phyloP scores from a whole-genome alignment of 495 filamentous ascomycete species.

The Hypoxylon perforatum region DNA sequence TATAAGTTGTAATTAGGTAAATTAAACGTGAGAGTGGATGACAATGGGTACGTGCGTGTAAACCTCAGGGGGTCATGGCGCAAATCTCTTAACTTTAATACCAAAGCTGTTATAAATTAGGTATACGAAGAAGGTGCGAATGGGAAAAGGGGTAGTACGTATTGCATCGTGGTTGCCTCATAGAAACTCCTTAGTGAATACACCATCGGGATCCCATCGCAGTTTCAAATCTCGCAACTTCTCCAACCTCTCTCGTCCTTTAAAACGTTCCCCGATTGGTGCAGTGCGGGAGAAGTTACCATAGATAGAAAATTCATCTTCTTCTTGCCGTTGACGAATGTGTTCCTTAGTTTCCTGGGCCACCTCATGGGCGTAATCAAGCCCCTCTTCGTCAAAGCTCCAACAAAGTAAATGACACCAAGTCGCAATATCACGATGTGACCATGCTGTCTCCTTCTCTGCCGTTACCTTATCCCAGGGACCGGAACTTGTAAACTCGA shows the following conservation, averaged over 20 bases:
- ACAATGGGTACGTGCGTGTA: too few species aligned
- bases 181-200: slow-evolving; percentile 28
- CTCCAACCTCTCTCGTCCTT: slow-evolving; percentile 5
- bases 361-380: slow-evolving; percentile 4
- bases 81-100: too few species aligned
- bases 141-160: too few species aligned
- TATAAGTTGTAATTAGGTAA: too few species aligned
- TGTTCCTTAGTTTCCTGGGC: slow-evolving; percentile 12
- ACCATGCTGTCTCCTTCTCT: slow-evolving; percentile 17
- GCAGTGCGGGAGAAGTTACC: slow-evolving; percentile 15
- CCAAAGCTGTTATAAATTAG: too few species aligned
- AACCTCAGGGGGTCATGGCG: too few species aligned
- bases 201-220: slow-evolving; percentile 29
- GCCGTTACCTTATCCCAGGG: slow-evolving; percentile 2
- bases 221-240: slow-evolving; percentile 21
- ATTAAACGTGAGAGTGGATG: too few species aligned
- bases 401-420: slow-evolving; percentile 15
- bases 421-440: slow-evolving; percentile 13
- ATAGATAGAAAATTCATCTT: slow-evolving; percentile 13
- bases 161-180: background rate
- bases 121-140: too few species aligned
- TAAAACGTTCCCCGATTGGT: slow-evolving; percentile 19
- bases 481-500: slow-evolving; percentile 9
- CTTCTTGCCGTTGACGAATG: background rate
- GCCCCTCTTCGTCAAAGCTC: slow-evolving; percentile 1